Percentiles rank a stretch among this genome's conserved stretches.
These are phyloP conservation scores for Globisporangium orthogonon DNA, from an alignment of 352 stramenopile genomes.

Conservation along the genomic window DNA sequence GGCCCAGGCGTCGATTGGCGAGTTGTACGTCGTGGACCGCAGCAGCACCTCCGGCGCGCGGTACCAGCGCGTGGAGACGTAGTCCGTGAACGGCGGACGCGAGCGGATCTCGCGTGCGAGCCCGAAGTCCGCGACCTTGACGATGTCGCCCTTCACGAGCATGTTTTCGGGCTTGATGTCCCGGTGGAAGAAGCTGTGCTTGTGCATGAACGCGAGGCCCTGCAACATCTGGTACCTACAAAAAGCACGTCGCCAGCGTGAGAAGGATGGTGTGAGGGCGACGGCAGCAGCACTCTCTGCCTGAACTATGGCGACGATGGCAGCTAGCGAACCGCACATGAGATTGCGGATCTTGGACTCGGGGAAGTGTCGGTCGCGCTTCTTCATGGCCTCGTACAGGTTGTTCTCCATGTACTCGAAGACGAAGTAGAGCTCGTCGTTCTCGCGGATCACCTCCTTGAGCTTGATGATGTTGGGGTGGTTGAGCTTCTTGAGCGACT, in stretches of 20 bases:
- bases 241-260: no score
- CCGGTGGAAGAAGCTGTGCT: slow-evolving; percentile 97
- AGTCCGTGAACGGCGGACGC: slow-evolving; percentile 94
- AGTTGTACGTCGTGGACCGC: slow-evolving; percentile 93
- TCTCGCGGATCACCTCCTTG: slow-evolving; percentile 97
- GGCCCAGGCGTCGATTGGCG: slow-evolving; percentile 96
- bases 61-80: slow-evolving; percentile 99
- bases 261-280: no score
- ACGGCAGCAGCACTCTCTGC: no score
- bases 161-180: slow-evolving; percentile 99
- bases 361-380: slow-evolving; percentile 82
- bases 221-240: slow-evolving; percentile 93
- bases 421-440: slow-evolving; percentile 97
- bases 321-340: slow-evolving; percentile 54
- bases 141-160: slow-evolving; percentile 91
- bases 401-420: slow-evolving; percentile 99
- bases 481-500: slow-evolving; percentile 93
- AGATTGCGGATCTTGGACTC: slow-evolving; percentile 96
- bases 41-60: slow-evolving; percentile 96
- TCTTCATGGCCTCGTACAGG: slow-evolving; percentile 97
- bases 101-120: slow-evolving; percentile 93
- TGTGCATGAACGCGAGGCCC: slow-evolving; percentile 97
- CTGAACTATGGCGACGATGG: no score
- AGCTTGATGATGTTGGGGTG: slow-evolving; percentile 98
- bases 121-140: slow-evolving; percentile 99